Evolutionary conservation across 371 early-diverging fungal genomes (phyloP), one percentile per base, ranked within the genome.

Genomic region (Gilbertella persicaria): DNA sequence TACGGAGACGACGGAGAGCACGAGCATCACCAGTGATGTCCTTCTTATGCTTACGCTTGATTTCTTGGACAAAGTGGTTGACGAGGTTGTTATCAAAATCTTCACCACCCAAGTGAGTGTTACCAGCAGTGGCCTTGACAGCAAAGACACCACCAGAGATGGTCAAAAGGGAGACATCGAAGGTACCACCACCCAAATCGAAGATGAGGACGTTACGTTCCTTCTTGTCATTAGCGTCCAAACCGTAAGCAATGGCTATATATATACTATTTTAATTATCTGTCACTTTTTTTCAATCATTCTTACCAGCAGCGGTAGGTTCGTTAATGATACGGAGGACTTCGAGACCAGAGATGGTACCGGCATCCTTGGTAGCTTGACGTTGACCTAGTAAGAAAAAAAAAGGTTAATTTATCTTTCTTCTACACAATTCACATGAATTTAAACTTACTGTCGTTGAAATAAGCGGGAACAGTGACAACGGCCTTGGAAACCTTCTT

Each of bases 61-160:
- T 91, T 58, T 84, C 80, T 60, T 85, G 83, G 62, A 90, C 80
- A 55, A 94, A 84, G 85, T 88, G 83, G 43, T 79, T 73, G 53
- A 93, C 88, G 50, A 96, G 71, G 45, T 73, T 73, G 80, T 90
- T 90, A 77, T 98, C 97, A 73, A 97, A 93, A 77, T 98, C 97
- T 73, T 95, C 97, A 58, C 98, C 98, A 53, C 97, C 98, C 53
- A 98, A 74, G 73, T 95, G 94, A 36, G 92, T 93, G 78, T 94
- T 91, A 67, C 95, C 95, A 73, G 89, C 90, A 64, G 95, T 95
- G 43, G 92, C 89, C 79, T 92, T 92, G 67, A 91, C 92, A 71
- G 94, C 94, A 65, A 95, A 91, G 63, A 91, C 84, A 64, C 89
- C 92, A 61, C 86, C 89, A 55, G 90, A 89, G 58, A 91, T 91